phyloP scores from a whole-genome alignment of 2,329 filamentous ascomycete genomes.

The Ascochyta viciae-villosae region DNA sequence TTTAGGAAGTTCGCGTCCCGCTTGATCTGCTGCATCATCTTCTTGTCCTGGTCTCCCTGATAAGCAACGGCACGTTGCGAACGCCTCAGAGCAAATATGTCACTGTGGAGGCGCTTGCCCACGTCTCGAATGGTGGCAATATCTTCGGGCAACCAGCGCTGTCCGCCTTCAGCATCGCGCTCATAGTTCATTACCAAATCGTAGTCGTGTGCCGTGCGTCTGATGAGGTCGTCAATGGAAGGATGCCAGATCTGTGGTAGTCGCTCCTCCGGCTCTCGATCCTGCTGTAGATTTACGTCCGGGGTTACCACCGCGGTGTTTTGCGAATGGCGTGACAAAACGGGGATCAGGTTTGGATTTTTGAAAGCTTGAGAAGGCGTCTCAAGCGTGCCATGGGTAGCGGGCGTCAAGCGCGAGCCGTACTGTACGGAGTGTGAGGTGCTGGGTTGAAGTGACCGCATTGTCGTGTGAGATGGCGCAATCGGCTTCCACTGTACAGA shows the following conservation, averaged over 20 bases:
- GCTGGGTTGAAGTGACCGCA: not conserved
- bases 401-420: not conserved
- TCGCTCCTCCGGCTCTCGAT: not conserved
- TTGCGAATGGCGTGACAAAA: not conserved
- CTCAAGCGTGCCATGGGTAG: not conserved
- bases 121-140: constrained; percentile 16
- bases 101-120: constrained; percentile 20
- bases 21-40: constrained; percentile 9
- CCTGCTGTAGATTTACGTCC: not conserved
- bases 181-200: constrained; percentile 28
- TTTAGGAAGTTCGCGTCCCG: constrained; percentile 5
- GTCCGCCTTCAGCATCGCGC: constrained; percentile 22
- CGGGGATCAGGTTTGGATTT: constrained; percentile 6
- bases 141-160: constrained; percentile 24
- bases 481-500: not conserved
- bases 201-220: constrained; percentile 27
- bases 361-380: not conserved
- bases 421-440: not conserved
- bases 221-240: constrained; percentile 18
- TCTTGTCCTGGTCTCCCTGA: constrained; percentile 7
- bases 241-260: constrained; percentile 17
- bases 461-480: too few relatives aligned
- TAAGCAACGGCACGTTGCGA: constrained; percentile 4
- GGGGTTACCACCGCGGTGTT: not conserved
- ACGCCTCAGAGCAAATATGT: constrained; percentile 15